Base-by-base conservation (phyloP, 305 asterid genomes). In the Rubia peregrina region DNA sequence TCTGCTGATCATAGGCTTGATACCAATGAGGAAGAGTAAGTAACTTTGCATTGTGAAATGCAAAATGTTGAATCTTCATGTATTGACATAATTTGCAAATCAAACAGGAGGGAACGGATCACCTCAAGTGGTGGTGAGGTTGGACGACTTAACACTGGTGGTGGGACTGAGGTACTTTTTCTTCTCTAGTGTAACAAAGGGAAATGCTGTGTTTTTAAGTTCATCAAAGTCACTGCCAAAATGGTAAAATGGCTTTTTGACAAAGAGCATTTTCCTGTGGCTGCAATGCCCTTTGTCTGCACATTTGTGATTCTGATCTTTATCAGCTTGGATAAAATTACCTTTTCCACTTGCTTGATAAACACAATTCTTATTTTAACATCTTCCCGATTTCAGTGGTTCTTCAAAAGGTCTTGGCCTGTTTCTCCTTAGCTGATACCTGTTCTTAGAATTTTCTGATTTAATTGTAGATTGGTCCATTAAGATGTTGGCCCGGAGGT, bases 401-500 rank as follows among this genome's bases (percentile, higher is more conserved):
- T 41, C 11, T n/a, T 17, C 62, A 49, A 46, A 24, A 14, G 71
- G 9, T n/a, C 26, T 38, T 40, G 41, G 22, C 17, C 41, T 7
- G 24, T 36, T 59, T 24, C 38, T 26, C 9, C n/a, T 22, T 56
- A 62, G 33, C 46, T 53, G 67, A 33, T 68, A n/a, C 40, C 49
- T 49, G 53, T 19, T 22, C 38, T 56, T 68, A 17, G 21, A 44
- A 53, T 24, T 46, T 70, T 5, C 68, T 46, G 49, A 16, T 67
- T 72, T 72, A 21, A 72, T 67, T 79, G 82, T 68, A 91, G 99
- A 87, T 94, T 80, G 99, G 99, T 75, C 99, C 99, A 13, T 73
- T 94, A 77, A 85, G 99, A 86, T 94, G 99, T 76, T 94, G 99
- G 99, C 99, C 99, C 36, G 99, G 98, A 71, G 99, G 99, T 6